Conservation (phyloP, 768 basidiomycete genomes). For the Pholiota molesta region DNA sequence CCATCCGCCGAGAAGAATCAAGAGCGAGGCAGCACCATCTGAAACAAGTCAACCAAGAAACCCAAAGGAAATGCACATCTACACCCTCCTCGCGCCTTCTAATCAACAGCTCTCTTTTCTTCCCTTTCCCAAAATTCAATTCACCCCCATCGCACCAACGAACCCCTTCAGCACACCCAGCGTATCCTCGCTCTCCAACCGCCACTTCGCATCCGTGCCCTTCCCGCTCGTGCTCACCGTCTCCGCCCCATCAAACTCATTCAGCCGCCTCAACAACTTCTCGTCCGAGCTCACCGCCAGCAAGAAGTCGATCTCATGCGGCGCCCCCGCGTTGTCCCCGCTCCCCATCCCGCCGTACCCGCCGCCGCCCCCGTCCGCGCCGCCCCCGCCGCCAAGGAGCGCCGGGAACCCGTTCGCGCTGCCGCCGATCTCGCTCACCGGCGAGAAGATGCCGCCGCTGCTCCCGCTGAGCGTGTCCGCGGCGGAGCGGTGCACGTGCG, state of each 20-base stretch:
- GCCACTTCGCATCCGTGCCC: constrained; percentile 84
- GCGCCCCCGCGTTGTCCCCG: constrained; percentile 28
- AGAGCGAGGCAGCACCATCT: not conserved
- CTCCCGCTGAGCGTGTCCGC: not conserved
- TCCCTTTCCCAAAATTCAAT: not conserved
- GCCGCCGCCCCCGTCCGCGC: constrained; percentile 21
- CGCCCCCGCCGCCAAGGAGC: constrained; percentile 5
- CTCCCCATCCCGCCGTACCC: constrained; percentile 26
- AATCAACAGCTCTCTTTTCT: not conserved
- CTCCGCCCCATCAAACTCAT: constrained; percentile 73
- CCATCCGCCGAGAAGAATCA: not conserved
- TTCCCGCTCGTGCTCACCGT: constrained; percentile 71
- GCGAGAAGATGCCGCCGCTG: not conserved
- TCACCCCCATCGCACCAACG: constrained; percentile 11
- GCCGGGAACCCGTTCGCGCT: not conserved
- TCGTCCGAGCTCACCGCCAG: constrained; percentile 76
- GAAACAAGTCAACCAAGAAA: not conserved
- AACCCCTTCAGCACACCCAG: constrained; percentile 31
- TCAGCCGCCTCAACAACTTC: constrained; percentile 73
- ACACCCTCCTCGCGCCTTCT: not conserved
- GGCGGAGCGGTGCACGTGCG: constrained; percentile 41
- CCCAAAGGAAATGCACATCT: not conserved
- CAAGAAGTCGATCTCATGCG: constrained; percentile 55
- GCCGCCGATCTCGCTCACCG: not conserved
- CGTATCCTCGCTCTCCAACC: constrained; percentile 40